These are phyloP conservation scores for Solanum hybrid DNA, from an alignment of 305 asterid genomes.

Conservation along the genomic window DNA sequence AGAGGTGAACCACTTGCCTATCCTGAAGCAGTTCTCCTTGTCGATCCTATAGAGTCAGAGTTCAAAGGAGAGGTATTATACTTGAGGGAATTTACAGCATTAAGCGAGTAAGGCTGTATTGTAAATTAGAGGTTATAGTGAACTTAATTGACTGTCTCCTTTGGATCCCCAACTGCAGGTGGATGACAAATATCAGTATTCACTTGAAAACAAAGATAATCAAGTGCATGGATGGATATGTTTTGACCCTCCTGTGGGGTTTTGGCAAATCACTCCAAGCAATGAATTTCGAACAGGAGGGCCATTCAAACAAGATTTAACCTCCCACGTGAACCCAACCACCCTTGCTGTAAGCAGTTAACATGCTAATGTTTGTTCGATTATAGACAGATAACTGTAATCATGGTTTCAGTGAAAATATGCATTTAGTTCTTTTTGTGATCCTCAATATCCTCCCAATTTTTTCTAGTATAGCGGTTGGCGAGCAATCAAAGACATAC, in stretches of 20 bases:
- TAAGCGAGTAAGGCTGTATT: background rate
- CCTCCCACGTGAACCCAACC: conserved; percentile 63
- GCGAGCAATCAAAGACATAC: background rate
- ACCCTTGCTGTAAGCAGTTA: conserved; percentile 47
- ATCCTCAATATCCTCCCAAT: background rate
- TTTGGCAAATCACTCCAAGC: conserved; percentile 70
- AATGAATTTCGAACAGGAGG: conserved; percentile 61
- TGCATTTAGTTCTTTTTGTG: background rate
- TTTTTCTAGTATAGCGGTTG: background rate
- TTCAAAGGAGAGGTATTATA: conserved; percentile 60
- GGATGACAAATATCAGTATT: conserved; percentile 66
- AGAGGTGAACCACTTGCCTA: conserved; percentile 55
- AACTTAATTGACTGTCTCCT: background rate
- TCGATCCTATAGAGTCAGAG: conserved; percentile 59
- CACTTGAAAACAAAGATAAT: conserved; percentile 48
- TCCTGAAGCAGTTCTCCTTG: conserved; percentile 71
- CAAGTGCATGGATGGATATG: conserved; percentile 69
- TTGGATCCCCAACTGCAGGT: conserved; percentile 32
- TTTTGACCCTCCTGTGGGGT: conserved; percentile 60
- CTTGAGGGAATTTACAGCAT: background rate
- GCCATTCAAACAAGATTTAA: conserved; percentile 53
- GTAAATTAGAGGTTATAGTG: background rate
- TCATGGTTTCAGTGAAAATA: background rate
- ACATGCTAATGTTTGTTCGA: too few species aligned
- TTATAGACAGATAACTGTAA: background rate